A percentile compares a stretch with the other conserved stretches of the same genome.
These are phyloP conservation scores for Teunomyces aglyptinius DNA, from an alignment of 805 yeast species.

Conservation along the genomic window DNA sequence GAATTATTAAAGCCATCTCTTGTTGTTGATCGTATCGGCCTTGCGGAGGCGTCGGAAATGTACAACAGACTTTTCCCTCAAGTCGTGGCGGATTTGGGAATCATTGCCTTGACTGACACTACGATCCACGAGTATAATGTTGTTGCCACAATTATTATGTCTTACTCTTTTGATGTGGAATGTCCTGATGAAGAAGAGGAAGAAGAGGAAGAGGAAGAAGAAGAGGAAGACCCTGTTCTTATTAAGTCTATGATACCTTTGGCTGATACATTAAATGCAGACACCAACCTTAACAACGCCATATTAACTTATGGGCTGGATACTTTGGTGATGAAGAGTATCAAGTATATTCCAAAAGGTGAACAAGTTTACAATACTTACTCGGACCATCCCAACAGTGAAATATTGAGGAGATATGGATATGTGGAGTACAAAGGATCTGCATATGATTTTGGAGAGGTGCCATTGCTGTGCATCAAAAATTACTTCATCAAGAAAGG, in stretches of 20 bases:
- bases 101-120: constrained; percentile 24
- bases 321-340: constrained; percentile 68
- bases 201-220: constrained; percentile 26
- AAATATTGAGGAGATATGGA: constrained; percentile 85
- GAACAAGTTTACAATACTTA: constrained; percentile 86
- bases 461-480: constrained; percentile 47
- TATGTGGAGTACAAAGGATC: constrained; percentile 78
- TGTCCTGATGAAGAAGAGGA: constrained; percentile 22
- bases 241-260: constrained; percentile 87
- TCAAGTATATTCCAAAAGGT: constrained; percentile 55
- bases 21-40: constrained; percentile 69
- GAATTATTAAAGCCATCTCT: constrained; percentile 63
- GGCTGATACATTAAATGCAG: constrained; percentile 89
- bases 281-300: constrained; percentile 75
- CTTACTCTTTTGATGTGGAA: constrained; percentile 88
- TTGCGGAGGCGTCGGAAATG: constrained; percentile 60
- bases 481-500: constrained; percentile 28
- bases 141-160: constrained; percentile 78
- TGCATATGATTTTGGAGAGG: constrained; percentile 76
- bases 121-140: constrained; percentile 61
- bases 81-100: constrained; percentile 35
- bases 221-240: constrained; percentile 13
- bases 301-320: constrained; percentile 52
- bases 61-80: constrained; percentile 45
- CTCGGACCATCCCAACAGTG: constrained; percentile 90